Evolutionary conservation across 2,329 filamentous ascomycete species (phyloP).

Genomic region (Cladosporium austrohemisphaericum): DNA sequence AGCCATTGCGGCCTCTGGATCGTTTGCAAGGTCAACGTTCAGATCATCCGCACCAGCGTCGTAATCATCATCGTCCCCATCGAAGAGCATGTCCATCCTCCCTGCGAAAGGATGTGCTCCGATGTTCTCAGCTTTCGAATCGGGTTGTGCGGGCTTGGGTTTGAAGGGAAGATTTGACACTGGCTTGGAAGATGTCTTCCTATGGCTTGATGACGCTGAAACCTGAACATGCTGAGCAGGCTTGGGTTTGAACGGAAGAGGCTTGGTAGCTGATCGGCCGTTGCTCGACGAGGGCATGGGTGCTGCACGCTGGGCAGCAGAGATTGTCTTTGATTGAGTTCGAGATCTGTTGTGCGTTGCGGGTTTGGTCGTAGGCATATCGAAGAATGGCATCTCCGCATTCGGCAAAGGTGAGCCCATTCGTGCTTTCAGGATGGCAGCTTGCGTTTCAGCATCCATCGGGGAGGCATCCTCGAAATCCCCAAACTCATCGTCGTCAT

Average conservation of each 20-base stretch:
- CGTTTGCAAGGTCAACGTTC: constrained; percentile 28
- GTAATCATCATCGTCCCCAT: constrained; percentile 32
- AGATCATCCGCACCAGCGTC: constrained; percentile 34
- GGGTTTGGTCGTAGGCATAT: neutral
- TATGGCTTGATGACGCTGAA: neutral
- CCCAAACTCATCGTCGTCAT: constrained; percentile 50
- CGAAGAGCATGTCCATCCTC: constrained; percentile 34
- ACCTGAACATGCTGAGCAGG: neutral
- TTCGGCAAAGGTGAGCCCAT: constrained; percentile 10
- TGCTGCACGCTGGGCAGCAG: neutral
- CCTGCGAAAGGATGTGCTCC: constrained; percentile 32
- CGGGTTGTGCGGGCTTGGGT: constrained; percentile 10
- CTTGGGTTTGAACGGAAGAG: constrained; percentile 11
- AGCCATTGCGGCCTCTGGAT: constrained; percentile 34
- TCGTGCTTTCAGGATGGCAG: constrained; percentile 7
- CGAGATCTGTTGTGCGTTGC: neutral
- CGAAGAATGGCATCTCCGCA: constrained; percentile 12
- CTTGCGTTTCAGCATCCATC: constrained; percentile 5
- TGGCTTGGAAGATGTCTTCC: neutral
- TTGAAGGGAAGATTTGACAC: constrained; percentile 20
- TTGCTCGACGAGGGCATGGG: neutral
- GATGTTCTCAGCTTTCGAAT: constrained; percentile 12
- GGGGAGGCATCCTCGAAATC: constrained; percentile 46
- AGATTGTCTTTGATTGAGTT: neutral
- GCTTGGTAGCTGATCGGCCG: neutral